Evolutionary conservation across 495 filamentous ascomycete species (phyloP).

Genomic region (Rusavskia elegans): DNA sequence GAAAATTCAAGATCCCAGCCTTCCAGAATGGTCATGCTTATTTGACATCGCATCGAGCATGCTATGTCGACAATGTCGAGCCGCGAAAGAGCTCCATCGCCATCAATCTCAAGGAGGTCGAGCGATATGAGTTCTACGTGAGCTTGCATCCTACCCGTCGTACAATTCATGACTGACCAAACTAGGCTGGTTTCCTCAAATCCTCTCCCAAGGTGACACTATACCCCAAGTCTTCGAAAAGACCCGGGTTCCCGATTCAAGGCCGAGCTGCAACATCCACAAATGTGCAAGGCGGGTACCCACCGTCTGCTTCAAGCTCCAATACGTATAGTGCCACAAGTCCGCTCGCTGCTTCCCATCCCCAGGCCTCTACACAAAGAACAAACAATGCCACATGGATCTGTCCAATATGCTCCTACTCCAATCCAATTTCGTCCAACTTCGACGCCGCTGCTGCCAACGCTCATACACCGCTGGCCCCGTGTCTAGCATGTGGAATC

Average conservation of each 20-base stretch:
- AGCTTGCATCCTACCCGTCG: not conserved
- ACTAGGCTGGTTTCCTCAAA: constrained; percentile 79
- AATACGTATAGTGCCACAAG: constrained; percentile 19
- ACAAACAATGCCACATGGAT: constrained; percentile 71
- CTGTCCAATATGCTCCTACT: constrained; percentile 91
- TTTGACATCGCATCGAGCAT: constrained; percentile 83
- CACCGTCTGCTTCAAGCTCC: not conserved
- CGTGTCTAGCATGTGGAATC: constrained; percentile 88
- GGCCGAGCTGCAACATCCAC: constrained; percentile 5
- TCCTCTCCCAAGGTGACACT: constrained; percentile 89
- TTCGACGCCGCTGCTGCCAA: constrained; percentile 72
- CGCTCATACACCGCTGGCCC: constrained; percentile 57
- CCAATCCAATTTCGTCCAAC: constrained; percentile 87
- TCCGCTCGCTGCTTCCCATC: constrained; percentile 30
- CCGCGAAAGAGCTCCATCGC: constrained; percentile 73
- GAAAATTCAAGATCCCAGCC: constrained; percentile 88
- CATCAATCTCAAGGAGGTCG: constrained; percentile 79
- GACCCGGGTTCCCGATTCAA: constrained; percentile 31
- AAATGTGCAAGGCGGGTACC: constrained; percentile 18
- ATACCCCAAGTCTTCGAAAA: constrained; percentile 56
- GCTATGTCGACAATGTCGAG: constrained; percentile 83
- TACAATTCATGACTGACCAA: constrained; percentile 8
- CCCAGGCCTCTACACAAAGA: constrained; percentile 23
- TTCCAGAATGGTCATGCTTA: constrained; percentile 94
- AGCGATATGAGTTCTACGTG: constrained; percentile 84